Evolutionary conservation across 768 basidiomycete genomes (phyloP), one percentile per base, ranked within the genome.

Genomic region (Boletus rufocinnamomeus): DNA sequence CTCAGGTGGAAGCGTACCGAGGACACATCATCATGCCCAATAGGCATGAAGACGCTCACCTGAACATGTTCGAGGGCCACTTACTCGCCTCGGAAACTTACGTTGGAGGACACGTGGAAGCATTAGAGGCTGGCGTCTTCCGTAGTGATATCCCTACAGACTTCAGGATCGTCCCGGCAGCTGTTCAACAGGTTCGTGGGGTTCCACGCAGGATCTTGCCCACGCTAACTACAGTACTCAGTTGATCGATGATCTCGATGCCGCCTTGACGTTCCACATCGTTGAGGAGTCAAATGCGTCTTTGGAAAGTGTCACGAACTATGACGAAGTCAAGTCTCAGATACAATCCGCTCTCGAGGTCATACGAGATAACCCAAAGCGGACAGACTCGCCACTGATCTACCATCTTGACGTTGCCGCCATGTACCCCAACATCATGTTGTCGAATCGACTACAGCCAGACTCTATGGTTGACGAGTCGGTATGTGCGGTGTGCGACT

Each of bases 401-500:
- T 99, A 99, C 75, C 97, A 99, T 74, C 76, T 98, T 67, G 97
- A 99, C 68, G 97, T 99, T 61, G 97, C 97, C 3, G 97, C 97
- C 62, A 99, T 99, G 97, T 98, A 99, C 72, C 97, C 97, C 56
- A 99, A 98, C 74, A 98, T 99, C 84, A 99, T 99, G 97, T 88
- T 99, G 79, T 98, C 95, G 19, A 99, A 99, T 71, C 92, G 97
- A 35, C 82, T 99, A 2, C 97, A 99, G 66, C 97, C 97, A 2
- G 97, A 99, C 75, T 97, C 97, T 2, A 91, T 98, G 77, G 89
- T 98, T 11, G 93, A 95, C 67, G 97, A 98, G 72, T 86, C 96
- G 21, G 89, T 88, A 19, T 99, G 97, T 68, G 97, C 97, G 1
- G 95, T 98, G 2, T 99, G 97, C 76, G 97, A 99, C 75, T 98